Base-by-base conservation (phyloP, 768 basidiomycete species). In the Mycena galericulata region DNA sequence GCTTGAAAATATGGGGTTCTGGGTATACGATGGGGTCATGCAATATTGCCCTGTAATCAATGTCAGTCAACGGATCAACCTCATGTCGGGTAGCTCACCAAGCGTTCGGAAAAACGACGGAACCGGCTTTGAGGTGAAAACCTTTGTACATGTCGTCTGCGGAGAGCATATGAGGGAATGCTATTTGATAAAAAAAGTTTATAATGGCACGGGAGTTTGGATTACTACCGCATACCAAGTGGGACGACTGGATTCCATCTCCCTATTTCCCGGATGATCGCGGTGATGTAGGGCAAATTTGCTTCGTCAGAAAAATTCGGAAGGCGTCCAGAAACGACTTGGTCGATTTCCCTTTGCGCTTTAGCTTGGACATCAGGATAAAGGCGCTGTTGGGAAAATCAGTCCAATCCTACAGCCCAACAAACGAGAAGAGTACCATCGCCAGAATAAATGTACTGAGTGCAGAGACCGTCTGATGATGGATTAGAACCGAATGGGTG, bases 11-110 rank as follows among this genome's bases (percentile, higher is more conserved):
- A 0, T 74, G 63, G 12, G 81, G 79, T 3, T 81, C 74, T 3
- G 77, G 75, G 56, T 82, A 82, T 46, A 71, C 75, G 26, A 53
- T 50, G 30, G 74, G 72, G 32, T 83, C 73, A 56, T 73, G 77
- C 12, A 75, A 67, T 12, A 83, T 79, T 17, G 76, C 76, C 82
- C 81, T 82, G 29, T 10, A 30, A 8, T 29, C 17, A n/a, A 18
- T 11, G 46, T 18, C 3, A 20, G 29, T 43, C 69, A 70, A 45
- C 18, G n/a, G 26, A 27, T 22, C 34, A 12, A 53, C 5, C 10
- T 71, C 27, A 18, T 8, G 7, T 29, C n/a, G 14, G 43, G 2
- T 14, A 30, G 55, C 58, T 15, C 43, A 75, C 75, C 74, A 76
- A 17, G 65, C 59, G 53, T 77, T 79, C 10, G 73, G 69, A 3